A percentile compares a stretch with the other conserved stretches of the same genome.
Conservation (phyloP, 2,329 filamentous ascomycete genomes). For the Dactylellina drechsleri region DNA sequence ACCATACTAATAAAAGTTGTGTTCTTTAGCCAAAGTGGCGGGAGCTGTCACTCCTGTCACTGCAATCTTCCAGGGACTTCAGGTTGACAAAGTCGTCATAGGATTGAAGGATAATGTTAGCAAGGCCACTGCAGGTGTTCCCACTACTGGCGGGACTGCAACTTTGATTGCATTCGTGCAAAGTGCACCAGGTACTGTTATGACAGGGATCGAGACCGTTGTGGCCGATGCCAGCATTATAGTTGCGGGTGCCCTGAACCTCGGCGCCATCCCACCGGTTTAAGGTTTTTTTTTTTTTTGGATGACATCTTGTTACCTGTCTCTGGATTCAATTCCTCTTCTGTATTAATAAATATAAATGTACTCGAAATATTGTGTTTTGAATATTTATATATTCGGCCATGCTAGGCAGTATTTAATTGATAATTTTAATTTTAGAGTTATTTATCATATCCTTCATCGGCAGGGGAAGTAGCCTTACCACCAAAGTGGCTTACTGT, state of each 20-base stretch:
- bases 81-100: neutral
- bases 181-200: neutral
- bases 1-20: neutral
- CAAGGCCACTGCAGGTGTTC: neutral
- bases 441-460: no score
- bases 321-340: neutral
- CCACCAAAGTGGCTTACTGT: no score
- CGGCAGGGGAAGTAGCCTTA: no score
- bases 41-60: neutral
- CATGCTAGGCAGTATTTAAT: no score
- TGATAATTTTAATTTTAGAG: no score
- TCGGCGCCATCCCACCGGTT: neutral
- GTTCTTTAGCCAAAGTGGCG: neutral
- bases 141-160: neutral
- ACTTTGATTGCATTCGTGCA: constrained; percentile 3
- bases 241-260: neutral
- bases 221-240: neutral
- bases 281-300: no score
- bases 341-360: neutral
- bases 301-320: neutral
- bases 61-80: neutral
- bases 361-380: no score
- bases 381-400: no score
- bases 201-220: neutral
- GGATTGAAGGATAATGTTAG: neutral